Evolutionary conservation across 371 early-diverging fungal genomes (phyloP), one percentile per base, ranked within the genome.

Genomic region (Encephalitozoon romaleae): DNA sequence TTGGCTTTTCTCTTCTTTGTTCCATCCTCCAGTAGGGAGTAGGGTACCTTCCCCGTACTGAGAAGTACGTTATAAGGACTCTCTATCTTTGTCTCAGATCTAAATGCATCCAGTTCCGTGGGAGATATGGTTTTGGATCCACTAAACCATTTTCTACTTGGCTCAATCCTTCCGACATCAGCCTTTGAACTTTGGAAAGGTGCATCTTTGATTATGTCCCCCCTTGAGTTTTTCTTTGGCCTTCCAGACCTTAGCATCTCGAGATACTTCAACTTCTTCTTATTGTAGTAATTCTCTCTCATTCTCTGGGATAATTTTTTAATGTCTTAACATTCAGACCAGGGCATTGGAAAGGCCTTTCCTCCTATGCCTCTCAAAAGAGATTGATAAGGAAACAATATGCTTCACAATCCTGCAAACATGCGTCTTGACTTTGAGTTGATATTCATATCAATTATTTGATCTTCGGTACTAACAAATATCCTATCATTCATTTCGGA

Each of bases 131-230:
- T 78, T 67, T 51, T 94, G 91, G 88, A 96, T 91, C 84, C 89
- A 87, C 93, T 93, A 85, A 97, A 98, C 98, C 96, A 97, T 79
- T 91, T 89, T 84, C 96, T 88, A 84, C 93, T 90, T 69, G 97
- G 93, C 69, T 91, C 90, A 21, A 97, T 90, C 75, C 94, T 88
- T 6, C 86, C 86, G 9, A 76, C 73, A 23, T 90, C 90, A 8
- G 90, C 89, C 30, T 88, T 86, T 9, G 89, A 89, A 67, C 86
- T 88, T 88, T 97, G 98, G 85, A 90, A 98, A 30, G 87, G 88
- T 12, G 96, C 99, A 4, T 89, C 92, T 85, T 94, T 92, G 84
- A 95, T 88, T 76, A 97, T 90, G 67, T 92, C 89, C 71, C 98
- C 99, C 74, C 89, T 86, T 65, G 89, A 79, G 86, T 97, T 88